Base-by-base conservation (phyloP, 129 eudicot genomes). In the Deinandra increscens region DNA sequence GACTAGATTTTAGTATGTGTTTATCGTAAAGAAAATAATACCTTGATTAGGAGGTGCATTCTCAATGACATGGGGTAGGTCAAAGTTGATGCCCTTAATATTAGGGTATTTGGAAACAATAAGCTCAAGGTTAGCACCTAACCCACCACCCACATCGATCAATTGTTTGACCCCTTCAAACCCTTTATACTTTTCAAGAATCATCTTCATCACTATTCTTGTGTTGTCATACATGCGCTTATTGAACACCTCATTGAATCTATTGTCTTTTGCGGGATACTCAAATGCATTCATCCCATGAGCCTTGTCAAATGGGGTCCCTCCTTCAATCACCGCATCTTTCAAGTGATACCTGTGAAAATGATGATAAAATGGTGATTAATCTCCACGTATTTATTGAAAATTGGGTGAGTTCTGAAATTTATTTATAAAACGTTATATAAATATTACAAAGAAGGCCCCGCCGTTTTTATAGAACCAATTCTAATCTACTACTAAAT, bases 61-160 rank as follows among this genome's bases (percentile, higher is more conserved):
- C 60, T 81, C 72, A 34, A 81, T 81, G 48, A 78, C 80, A 55
- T 50, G 65, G 61, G 82, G 71, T 1, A 77, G 20, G 55, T 81
- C 82, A 73, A 81, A 81, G 77, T 81, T 78, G 45, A 55, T 68
- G 15, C 77, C 86, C 49, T 78, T 81, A 58, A 78, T 73, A n/a
- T 26, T 14, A 38, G 80, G 80, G 61, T 81, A 78, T 9, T 73
- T 81, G 50, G 79, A 64, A 46, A 78, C 49, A 44, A 78, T 78
- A 43, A 71, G 58, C 14, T 73, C 71, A 50, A 81, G 73, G 12
- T 73, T 78, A 20, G 82, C 70, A 54, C 85, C 82, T 77, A 77
- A 74, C 14, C 85, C 82, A 61, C 82, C 85, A 61, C 86, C 86
- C 2, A 81, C 86, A 64, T 81, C 86, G 17, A 76, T 63, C 72